Evolutionary conservation across 805 yeast species (phyloP).

Genomic region (Ogataea methanolica): DNA sequence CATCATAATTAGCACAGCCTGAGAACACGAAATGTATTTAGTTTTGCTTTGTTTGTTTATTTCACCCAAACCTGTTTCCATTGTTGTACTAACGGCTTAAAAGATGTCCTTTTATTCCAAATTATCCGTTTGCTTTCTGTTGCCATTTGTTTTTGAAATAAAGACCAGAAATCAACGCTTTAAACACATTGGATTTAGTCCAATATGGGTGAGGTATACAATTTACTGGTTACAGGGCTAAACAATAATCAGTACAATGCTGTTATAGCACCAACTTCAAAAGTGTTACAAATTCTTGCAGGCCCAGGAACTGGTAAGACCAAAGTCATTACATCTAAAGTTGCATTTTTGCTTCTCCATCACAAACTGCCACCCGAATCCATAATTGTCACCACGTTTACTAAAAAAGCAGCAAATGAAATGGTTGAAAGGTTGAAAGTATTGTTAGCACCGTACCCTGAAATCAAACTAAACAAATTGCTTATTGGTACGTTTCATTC

Average conservation of each 20-base stretch:
- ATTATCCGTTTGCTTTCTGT: no score
- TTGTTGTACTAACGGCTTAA: no score
- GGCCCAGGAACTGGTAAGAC: slow-evolving; percentile 78
- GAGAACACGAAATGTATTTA: no score
- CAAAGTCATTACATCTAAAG: slow-evolving; percentile 72
- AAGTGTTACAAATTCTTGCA: slow-evolving; percentile 47
- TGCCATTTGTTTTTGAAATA: no score
- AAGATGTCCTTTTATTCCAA: no score
- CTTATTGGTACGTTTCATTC: slow-evolving; percentile 90
- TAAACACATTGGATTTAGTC: no score
- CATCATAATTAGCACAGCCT: no score
- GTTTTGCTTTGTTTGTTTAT: no score
- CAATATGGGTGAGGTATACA: no score
- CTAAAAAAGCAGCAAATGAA: slow-evolving; percentile 88
- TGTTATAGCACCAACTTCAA: slow-evolving; percentile 34
- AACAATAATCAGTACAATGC: slow-evolving; percentile 41
- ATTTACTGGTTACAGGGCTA: slow-evolving; percentile 20
- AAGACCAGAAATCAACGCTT: no score
- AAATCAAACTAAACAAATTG: slow-evolving; percentile 37
- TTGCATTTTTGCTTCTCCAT: slow-evolving; percentile 58
- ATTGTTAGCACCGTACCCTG: slow-evolving; percentile 30
- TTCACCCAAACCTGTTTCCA: no score
- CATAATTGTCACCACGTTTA: slow-evolving; percentile 85
- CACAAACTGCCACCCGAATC: slow-evolving; percentile 52
- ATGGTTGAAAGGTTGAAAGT: slow-evolving; percentile 57